Base-by-base conservation (phyloP, 2,329 filamentous ascomycete genomes). In the Pestalotiopsis sp. region DNA sequence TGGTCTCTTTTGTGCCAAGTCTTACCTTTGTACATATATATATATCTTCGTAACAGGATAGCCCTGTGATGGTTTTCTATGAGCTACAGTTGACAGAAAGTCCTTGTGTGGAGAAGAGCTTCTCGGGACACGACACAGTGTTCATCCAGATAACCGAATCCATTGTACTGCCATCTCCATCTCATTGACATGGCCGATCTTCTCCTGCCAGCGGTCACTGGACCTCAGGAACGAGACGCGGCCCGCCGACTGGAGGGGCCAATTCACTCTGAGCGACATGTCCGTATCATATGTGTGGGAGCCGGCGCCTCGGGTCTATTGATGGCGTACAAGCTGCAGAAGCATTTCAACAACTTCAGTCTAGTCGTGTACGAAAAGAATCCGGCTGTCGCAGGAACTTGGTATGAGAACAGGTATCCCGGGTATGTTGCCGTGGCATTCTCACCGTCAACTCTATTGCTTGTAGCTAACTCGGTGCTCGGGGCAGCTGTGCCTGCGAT, bases 361-460 rank as follows among this genome's bases (percentile, higher is more conserved):
- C 67, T 75, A 17, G 71, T 66, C 4, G 59, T 86, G 3, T 86
- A 83, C 69, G 85, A 87, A 71, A 86, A 86, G 74, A 86, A 86
- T 69, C 66, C 76, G 1, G 81, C 82, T 57, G 75, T 86, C 0
- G 78, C 79, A 1, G 85, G 85, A 4, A 87, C 85, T 7, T 66
- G 85, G 85, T 84, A 76, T 57, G 85, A 87, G 73, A 87, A 87
- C 74, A 77, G 78, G 67, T 83, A 83, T 68, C 80, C 81, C 5
- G 81, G 81, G 73, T 82, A 73, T 13, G 74, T 61, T 11, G 9
- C 27, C 6, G 23, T n/a, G 56, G 20, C 23, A 25, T 25, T 59
- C 17, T 20, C 25, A 13, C 45, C 20, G 5, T 17, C 13, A 11
- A 52, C 14, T 20, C 4, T 59, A 11, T n/a, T 20, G 7, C 12